Conservation (phyloP, 202 grass and related monocot species). For the Saccharum hybrid region DNA sequence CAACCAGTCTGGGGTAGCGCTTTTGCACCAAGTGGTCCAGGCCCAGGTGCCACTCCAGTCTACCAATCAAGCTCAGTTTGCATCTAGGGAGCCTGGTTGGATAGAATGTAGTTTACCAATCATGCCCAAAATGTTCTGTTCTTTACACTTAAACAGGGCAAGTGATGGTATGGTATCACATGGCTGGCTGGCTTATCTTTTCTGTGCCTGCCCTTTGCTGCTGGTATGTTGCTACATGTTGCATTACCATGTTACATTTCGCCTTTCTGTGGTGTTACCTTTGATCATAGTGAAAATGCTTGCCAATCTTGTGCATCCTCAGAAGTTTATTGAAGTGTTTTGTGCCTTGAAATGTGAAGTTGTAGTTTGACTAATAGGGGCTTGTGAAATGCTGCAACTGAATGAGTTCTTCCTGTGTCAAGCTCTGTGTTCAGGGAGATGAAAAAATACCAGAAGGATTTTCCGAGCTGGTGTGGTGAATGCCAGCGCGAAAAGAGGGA, state of each 20-base stretch:
- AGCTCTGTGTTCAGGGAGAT: constrained; percentile 93
- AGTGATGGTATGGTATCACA: background rate
- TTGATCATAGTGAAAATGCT: background rate
- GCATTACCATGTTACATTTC: background rate
- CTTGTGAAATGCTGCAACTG: constrained; percentile 27
- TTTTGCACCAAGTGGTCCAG: background rate
- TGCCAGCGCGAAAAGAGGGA: constrained; percentile 83
- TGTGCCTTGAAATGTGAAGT: background rate
- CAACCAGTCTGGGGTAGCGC: background rate
- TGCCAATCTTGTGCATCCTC: background rate
- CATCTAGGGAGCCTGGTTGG: background rate
- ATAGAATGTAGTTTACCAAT: background rate
- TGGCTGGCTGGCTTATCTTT: background rate
- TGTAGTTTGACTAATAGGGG: constrained; percentile 11
- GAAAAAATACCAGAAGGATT: constrained; percentile 97
- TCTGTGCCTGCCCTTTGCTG: background rate
- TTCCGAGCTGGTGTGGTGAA: constrained; percentile 86
- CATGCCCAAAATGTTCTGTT: background rate
- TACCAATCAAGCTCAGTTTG: background rate
- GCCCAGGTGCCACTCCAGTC: background rate
- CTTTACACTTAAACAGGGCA: background rate
- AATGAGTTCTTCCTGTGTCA: constrained; percentile 44
- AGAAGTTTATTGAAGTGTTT: background rate
- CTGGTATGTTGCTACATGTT: background rate
- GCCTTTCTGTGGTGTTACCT: background rate